phyloP scores from a whole-genome alignment of 2,329 filamentous ascomycete genomes.

The Mollisiaceae sp. region DNA sequence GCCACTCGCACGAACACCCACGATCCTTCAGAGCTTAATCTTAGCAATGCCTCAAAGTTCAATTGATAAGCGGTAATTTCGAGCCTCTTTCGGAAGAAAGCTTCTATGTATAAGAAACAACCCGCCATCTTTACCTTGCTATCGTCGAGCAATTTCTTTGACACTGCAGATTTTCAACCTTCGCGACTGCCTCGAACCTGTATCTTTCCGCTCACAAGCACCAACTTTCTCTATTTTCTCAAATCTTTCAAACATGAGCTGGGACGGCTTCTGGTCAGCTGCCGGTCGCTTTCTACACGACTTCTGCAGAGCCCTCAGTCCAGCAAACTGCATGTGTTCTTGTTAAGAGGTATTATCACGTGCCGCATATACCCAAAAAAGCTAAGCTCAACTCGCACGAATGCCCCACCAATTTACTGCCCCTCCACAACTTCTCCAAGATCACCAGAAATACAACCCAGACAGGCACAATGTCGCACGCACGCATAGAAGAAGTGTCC shows the following conservation, averaged over 20 bases:
- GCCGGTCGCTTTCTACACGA: slow-evolving; percentile 22
- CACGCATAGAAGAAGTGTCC: slow-evolving; percentile 88
- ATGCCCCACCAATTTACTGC: slow-evolving; percentile 23
- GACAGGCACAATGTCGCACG: slow-evolving; percentile 71
- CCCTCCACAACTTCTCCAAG: slow-evolving; percentile 13
- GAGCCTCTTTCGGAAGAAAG: neutral
- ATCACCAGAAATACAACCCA: neutral
- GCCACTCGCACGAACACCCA: neutral
- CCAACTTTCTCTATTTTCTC: neutral
- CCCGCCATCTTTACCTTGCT: neutral
- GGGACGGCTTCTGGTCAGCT: slow-evolving; percentile 15
- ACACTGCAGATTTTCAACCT: neutral
- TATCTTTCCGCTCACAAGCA: neutral
- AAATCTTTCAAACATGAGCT: slow-evolving; percentile 19
- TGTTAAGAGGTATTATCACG: slow-evolving; percentile 10
- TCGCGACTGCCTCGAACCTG: neutral
- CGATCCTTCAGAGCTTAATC: neutral
- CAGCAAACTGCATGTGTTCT: slow-evolving; percentile 26
- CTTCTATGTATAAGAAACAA: neutral
- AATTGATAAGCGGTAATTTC: neutral
- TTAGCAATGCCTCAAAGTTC: neutral
- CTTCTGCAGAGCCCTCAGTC: slow-evolving; percentile 23
- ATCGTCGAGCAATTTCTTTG: neutral
- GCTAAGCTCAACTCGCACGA: slow-evolving; percentile 11
- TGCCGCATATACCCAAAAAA: neutral